Evolutionary conservation across 108 stramenopile species (phyloP).

Genomic region (Cyclotella baltica): DNA sequence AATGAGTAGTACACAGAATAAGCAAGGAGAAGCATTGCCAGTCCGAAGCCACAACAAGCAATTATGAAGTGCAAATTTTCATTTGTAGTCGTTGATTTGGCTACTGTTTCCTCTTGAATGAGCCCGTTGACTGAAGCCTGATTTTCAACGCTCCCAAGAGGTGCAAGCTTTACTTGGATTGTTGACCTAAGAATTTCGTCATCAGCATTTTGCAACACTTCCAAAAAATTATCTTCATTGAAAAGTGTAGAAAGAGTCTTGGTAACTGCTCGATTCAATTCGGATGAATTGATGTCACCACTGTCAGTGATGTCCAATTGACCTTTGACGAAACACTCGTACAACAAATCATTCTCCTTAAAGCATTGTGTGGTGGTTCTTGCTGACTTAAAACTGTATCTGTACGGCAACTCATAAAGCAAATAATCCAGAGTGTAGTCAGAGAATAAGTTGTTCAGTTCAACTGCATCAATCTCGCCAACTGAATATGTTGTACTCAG

Average conservation of each 20-base stretch:
- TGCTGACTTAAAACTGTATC: background rate
- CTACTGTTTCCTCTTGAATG: background rate
- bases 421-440: background rate
- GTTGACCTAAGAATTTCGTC: background rate
- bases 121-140: background rate
- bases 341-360: background rate
- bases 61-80: background rate
- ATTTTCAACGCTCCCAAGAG: background rate
- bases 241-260: background rate
- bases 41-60: background rate
- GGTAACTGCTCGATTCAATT: background rate
- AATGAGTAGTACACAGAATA: background rate
- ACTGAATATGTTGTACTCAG: background rate
- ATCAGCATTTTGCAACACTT: background rate
- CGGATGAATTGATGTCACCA: background rate
- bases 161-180: background rate
- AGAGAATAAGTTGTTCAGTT: background rate
- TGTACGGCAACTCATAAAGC: background rate
- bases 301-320: background rate
- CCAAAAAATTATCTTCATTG: background rate
- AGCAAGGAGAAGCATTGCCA: background rate
- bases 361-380: background rate
- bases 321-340: conserved; percentile 1
- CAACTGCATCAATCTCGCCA: background rate
- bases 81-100: background rate